Conservation (phyloP, 257 asterid species). For the Plectranthus barbatus region DNA sequence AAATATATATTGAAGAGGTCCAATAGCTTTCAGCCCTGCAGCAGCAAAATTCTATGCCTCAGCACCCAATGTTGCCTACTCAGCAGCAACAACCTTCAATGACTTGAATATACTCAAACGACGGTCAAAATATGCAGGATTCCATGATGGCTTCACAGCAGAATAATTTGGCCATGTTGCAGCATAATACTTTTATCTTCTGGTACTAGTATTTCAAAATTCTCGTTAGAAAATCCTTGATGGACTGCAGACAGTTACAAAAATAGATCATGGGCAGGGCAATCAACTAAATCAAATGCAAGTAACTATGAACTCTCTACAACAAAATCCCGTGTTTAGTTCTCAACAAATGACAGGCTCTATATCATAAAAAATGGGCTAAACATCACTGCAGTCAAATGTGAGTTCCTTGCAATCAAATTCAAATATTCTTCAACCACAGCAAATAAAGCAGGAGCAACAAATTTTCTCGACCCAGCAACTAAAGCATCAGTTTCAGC, state of each 20-base stretch:
- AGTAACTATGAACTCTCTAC: conserved; percentile 62
- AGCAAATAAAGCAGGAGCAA: conserved; percentile 78
- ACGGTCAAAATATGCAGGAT: conserved; percentile 63
- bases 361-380: conserved; percentile 54
- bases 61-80: conserved; percentile 44
- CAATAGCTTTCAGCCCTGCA: too few relatives aligned
- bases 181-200: conserved; percentile 56
- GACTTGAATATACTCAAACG: conserved; percentile 49
- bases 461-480: conserved; percentile 62
- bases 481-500: conserved; percentile 65
- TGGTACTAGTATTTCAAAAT: conserved; percentile 40
- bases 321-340: conserved; percentile 67
- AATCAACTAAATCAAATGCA: conserved; percentile 63
- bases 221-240: conserved; percentile 65
- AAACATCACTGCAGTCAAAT: conserved; percentile 51
- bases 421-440: conserved; percentile 61
- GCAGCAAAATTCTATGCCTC: conserved; percentile 51
- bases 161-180: conserved; percentile 57
- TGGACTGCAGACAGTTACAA: conserved; percentile 51
- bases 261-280: conserved; percentile 63
- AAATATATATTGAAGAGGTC: too few relatives aligned
- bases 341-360: conserved; percentile 66
- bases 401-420: conserved; percentile 49
- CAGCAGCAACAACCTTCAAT: conserved; percentile 66
- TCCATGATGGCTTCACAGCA: conserved; percentile 42